A percentile compares a stretch with the other conserved stretches of the same genome.
Conservation (phyloP, 305 asterid genomes). For the Fraxinus dipetala region DNA sequence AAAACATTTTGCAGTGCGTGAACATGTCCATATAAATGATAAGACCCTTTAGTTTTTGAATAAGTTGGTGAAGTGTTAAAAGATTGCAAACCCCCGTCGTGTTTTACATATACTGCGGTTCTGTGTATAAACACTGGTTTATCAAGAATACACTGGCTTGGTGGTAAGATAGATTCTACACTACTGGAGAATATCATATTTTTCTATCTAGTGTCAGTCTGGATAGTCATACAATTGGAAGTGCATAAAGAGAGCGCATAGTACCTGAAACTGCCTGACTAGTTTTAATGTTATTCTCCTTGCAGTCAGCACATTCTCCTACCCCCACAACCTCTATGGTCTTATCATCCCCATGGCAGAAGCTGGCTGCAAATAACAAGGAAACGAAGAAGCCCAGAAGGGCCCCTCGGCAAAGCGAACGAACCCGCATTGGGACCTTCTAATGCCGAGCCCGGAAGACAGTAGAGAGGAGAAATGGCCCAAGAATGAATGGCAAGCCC, state of each 20-base stretch:
- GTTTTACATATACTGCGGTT: neutral
- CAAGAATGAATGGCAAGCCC: conserved; percentile 10
- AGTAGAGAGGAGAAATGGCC: neutral
- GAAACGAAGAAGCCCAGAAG: conserved; percentile 40
- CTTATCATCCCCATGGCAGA: conserved; percentile 48
- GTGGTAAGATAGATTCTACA: neutral
- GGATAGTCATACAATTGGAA: neutral
- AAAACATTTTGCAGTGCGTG: neutral
- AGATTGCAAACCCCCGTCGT: neutral
- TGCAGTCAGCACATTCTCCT: conserved; percentile 52
- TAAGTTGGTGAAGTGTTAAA: neutral
- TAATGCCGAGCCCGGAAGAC: neutral
- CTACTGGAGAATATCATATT: neutral
- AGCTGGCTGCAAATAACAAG: conserved; percentile 34
- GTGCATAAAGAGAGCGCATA: neutral
- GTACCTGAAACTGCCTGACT: conserved; percentile 39
- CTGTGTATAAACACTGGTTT: neutral
- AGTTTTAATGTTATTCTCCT: conserved; percentile 32
- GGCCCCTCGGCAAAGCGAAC: conserved; percentile 35
- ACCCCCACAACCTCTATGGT: conserved; percentile 61
- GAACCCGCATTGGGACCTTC: conserved; percentile 43
- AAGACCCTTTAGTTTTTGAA: neutral
- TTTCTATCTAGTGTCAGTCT: neutral
- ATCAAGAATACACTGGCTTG: neutral
- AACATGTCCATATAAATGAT: neutral